Conservation (phyloP, 768 basidiomycete species). For the Xerocomus potaroensis region DNA sequence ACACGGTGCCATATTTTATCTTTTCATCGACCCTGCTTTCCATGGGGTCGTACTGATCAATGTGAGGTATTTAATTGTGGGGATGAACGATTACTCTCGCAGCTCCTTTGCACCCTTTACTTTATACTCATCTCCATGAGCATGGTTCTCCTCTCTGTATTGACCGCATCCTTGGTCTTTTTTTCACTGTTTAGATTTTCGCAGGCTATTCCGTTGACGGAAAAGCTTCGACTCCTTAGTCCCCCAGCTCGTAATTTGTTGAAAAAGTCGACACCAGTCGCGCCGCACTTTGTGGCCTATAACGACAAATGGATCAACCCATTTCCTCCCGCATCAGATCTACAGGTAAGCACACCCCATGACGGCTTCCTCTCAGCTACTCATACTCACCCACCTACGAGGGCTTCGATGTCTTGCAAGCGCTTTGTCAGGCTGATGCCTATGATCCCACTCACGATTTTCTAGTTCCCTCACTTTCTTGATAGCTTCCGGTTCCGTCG, state of each 20-base stretch:
- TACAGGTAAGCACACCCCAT: constrained; percentile 43
- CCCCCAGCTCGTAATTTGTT: constrained; percentile 18
- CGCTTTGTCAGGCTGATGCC: background rate
- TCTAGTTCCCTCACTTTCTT: constrained; percentile 40
- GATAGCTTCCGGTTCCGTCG: constrained; percentile 36
- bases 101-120: background rate
- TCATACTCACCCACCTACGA: constrained; percentile 1
- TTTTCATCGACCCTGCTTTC: constrained; percentile 1
- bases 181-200: constrained; percentile 8
- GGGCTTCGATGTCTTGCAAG: constrained; percentile 35
- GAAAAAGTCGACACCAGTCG: constrained; percentile 30
- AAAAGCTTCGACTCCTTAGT: constrained; percentile 23
- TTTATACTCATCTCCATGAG: background rate
- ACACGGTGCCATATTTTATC: background rate
- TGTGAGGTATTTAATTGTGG: constrained; percentile 17
- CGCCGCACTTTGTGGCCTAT: constrained; percentile 47
- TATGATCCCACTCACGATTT: background rate
- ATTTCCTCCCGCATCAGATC: constrained; percentile 39
- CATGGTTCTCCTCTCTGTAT: constrained; percentile 13
- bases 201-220: constrained; percentile 15
- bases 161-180: constrained; percentile 3
- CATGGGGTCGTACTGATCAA: constrained; percentile 2
- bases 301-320: constrained; percentile 41
- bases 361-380: background rate
- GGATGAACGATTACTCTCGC: background rate